Base-by-base conservation (phyloP, 345 rosid genomes). In the Rhodamnia argentea region DNA sequence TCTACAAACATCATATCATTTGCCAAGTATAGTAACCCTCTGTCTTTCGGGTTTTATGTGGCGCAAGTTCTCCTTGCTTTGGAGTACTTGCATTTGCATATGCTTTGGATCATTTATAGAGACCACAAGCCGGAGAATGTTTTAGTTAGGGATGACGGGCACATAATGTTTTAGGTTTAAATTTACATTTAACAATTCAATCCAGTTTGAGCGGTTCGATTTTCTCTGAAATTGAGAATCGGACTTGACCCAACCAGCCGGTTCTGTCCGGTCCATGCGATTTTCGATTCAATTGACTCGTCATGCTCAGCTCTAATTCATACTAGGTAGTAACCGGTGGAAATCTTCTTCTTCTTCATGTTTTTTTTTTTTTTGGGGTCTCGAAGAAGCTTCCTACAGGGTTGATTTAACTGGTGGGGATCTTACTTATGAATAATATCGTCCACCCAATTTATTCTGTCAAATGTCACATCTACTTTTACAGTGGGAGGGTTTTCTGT, bases 111-210 rank as follows among this genome's bases (percentile, higher is more conserved):
- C 74, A 89, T 90, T 5, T 90, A 90, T 84, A 85, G 92, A 2
- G 95, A 93, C 50, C 89, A 92, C n/a, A 93, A 93, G 85, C 94
- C 93, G 18, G 95, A 92, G 87, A 92, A 93, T 62, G 93, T 93
- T 54, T 87, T 93, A 6, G 94, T 93, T 54, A 89, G 95, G 87
- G 94, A 90, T 29, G 95, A 93, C 74, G 94, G 95, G 58, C 94
- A 93, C 86, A 93, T 92, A 13, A 92, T 92, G 94, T 92, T 93
- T 82, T 92, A 10, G 51, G 51, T 50, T 50, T 10, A 10, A 12
- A 3, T 50, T 50, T 50, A 10, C 10, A 50, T 50, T 50, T 50
- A 50, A 10, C 12, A 50, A 10, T 10, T 50, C 12, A 10, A 11
- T 10, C 12, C 12, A 10, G 12, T 50, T 50, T 12, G 51, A 12